These are phyloP conservation scores for Diplosphaera chodatii DNA, from an alignment of 139 green algal genomes.

Conservation along the genomic window DNA sequence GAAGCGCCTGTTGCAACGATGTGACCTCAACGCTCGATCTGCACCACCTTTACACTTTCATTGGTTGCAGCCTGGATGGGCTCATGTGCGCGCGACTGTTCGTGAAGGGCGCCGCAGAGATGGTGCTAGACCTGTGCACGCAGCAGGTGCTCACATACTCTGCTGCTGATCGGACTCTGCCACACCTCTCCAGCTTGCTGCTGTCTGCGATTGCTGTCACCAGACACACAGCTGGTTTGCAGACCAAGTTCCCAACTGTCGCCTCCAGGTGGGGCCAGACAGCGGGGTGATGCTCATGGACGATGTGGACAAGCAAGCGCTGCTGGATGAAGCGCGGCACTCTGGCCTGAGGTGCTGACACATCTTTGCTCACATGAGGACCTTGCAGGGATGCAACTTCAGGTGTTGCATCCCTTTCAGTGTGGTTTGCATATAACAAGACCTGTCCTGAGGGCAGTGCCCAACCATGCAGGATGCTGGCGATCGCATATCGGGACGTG, in stretches of 20 bases:
- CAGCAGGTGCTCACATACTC: too few relatives aligned
- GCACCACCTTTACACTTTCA: too few relatives aligned
- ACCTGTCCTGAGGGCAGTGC: background rate
- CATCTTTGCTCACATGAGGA: background rate
- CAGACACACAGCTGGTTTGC: too few relatives aligned
- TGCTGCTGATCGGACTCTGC: too few relatives aligned
- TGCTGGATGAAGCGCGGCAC: conserved; percentile 10
- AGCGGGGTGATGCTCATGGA: conserved; percentile 28
- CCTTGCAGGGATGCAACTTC: background rate
- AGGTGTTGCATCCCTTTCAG: too few relatives aligned
- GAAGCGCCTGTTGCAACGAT: too few relatives aligned
- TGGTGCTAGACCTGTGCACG: conserved; percentile 75
- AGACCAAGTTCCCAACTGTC: too few relatives aligned
- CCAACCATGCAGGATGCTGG: conserved; percentile 45
- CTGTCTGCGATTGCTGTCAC: too few relatives aligned
- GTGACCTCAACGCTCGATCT: too few relatives aligned
- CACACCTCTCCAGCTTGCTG: background rate
- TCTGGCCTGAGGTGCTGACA: background rate
- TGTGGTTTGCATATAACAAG: too few relatives aligned
- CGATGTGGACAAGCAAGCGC: conserved; percentile 17
- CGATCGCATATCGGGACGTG: conserved; percentile 66
- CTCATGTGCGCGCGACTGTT: conserved; percentile 33
- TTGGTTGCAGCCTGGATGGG: conserved; percentile 13
- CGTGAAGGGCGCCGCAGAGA: conserved; percentile 87
- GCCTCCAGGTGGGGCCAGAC: conserved; percentile 9